Conservation (phyloP, 2,329 filamentous ascomycete genomes). For the Claviceps quebecensis region DNA sequence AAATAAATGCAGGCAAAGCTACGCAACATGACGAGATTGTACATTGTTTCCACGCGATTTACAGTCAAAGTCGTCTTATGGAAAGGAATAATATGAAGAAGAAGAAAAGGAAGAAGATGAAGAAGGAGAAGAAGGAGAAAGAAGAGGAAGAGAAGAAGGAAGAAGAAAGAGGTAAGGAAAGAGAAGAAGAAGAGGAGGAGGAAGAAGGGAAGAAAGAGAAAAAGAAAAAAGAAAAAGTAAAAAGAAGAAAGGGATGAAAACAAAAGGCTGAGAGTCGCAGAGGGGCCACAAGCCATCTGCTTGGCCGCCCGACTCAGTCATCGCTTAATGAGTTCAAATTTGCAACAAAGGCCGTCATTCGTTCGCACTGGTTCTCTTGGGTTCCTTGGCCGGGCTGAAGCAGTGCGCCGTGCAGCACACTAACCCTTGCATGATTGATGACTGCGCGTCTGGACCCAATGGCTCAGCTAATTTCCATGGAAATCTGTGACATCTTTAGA, state of each 20-base stretch:
- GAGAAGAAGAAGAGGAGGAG: neutral
- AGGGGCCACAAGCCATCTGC: neutral
- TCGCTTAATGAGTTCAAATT: neutral
- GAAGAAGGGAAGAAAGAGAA: neutral
- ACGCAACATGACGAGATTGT: conserved; percentile 1
- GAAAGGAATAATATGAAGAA: neutral
- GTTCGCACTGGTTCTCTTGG: conserved; percentile 3
- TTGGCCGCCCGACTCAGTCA: neutral
- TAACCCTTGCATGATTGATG: neutral
- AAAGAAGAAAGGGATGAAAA: neutral
- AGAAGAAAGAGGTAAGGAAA: neutral
- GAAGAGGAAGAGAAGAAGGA: neutral
- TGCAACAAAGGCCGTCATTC: conserved; percentile 4
- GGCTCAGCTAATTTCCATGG: neutral
- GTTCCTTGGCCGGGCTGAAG: neutral
- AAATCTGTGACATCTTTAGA: conserved; percentile 13
- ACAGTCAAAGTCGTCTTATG: neutral
- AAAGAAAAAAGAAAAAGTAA: neutral
- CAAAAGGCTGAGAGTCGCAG: neutral
- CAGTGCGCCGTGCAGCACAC: neutral
- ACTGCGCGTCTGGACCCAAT: neutral
- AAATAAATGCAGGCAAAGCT: conserved; percentile 7
- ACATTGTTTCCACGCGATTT: conserved; percentile 4
- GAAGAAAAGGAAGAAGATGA: neutral
- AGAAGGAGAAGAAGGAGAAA: no score